Evolutionary conservation across 2,329 filamentous ascomycete genomes (phyloP).

Genomic region (Myriosclerotinia duriaeana): DNA sequence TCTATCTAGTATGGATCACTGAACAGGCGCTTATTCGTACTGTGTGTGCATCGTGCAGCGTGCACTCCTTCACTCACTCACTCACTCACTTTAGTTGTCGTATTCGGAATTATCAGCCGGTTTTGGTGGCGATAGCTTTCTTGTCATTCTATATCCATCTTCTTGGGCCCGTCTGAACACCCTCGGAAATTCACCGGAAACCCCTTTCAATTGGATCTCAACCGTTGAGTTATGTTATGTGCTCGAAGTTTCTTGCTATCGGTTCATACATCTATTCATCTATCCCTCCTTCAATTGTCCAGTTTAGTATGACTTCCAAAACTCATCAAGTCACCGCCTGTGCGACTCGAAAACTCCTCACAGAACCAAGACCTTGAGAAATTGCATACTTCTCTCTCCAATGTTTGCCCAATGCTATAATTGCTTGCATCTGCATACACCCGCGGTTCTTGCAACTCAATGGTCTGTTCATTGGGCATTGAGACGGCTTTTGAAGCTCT

Average conservation of each 20-base stretch:
- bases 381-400: not conserved
- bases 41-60: not conserved
- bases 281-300: not conserved
- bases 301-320: conserved; percentile 5
- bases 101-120: not conserved
- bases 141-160: not conserved
- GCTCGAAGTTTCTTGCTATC: conserved; percentile 1
- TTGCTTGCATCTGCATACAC: not conserved
- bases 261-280: not conserved
- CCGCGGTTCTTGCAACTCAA: conserved; percentile 1
- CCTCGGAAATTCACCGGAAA: not conserved
- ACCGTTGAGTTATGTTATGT: not conserved
- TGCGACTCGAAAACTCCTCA: not conserved
- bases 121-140: not conserved
- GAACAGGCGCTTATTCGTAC: not conserved
- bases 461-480: not conserved
- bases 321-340: conserved; percentile 6
- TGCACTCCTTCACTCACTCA: too few relatives aligned
- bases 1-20: not conserved
- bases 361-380: conserved; percentile 6
- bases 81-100: not conserved
- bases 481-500: not conserved
- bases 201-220: not conserved
- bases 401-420: not conserved
- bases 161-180: not conserved